A percentile compares a stretch with the other conserved stretches of the same genome.
Conservation (phyloP, 352 stramenopile species). For the Phytophthora pinifolia region DNA sequence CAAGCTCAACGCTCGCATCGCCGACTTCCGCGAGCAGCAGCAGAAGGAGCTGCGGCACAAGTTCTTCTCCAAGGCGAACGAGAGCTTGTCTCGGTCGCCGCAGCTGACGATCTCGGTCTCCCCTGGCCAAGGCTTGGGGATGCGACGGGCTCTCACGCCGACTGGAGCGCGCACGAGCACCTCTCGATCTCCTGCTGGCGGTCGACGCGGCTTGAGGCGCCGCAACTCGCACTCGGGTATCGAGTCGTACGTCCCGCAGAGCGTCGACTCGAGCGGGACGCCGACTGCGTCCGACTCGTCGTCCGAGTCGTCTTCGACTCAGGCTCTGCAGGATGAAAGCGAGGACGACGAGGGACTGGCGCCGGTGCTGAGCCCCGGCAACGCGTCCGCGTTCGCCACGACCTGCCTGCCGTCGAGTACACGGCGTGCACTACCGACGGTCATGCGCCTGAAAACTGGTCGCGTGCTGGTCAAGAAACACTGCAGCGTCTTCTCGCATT, state of each 20-base stretch:
- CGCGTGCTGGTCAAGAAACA: slow-evolving; percentile 82
- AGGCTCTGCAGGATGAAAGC: slow-evolving; percentile 23
- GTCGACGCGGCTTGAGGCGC: slow-evolving; percentile 6
- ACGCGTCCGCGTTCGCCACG: slow-evolving; percentile 5
- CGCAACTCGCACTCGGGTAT: slow-evolving; percentile 35
- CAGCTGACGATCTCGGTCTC: slow-evolving; percentile 32
- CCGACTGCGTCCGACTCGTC: slow-evolving; percentile 22
- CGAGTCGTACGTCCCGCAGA: not conserved
- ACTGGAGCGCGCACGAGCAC: slow-evolving; percentile 24
- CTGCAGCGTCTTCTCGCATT: slow-evolving; percentile 71
- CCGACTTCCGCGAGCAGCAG: slow-evolving; percentile 73
- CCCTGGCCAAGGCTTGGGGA: slow-evolving; percentile 5
- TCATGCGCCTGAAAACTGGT: slow-evolving; percentile 63
- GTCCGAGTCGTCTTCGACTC: slow-evolving; percentile 34
- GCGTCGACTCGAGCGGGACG: slow-evolving; percentile 5
- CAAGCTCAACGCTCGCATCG: slow-evolving; percentile 71
- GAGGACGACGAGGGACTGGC: slow-evolving; percentile 22
- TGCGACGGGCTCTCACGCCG: slow-evolving; percentile 38
- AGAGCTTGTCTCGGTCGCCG: slow-evolving; percentile 45
- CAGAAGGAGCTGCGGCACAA: slow-evolving; percentile 73
- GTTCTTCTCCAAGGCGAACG: slow-evolving; percentile 77
- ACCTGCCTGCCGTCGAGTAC: slow-evolving; percentile 3
- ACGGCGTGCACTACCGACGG: slow-evolving; percentile 27
- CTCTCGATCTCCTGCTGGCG: slow-evolving; percentile 18
- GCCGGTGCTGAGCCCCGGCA: slow-evolving; percentile 3